Conservation (phyloP, 345 rosid genomes). For the Eutrema japonicum region DNA sequence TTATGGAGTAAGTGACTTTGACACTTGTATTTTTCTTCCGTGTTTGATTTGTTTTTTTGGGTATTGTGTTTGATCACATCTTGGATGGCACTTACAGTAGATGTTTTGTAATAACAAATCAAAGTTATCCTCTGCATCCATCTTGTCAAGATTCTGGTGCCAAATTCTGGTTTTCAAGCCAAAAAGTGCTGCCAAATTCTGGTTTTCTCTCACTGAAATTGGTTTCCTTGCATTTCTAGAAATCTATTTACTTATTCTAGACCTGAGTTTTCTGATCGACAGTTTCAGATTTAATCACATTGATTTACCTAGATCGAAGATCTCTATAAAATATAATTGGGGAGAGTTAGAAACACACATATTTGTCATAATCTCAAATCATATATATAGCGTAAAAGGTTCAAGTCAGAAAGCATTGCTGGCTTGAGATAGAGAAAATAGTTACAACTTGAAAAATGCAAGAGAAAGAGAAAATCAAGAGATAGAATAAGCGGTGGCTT, state of each 20-base stretch:
- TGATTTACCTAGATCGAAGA: background rate
- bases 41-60: constrained; percentile 23
- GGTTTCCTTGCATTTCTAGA: background rate
- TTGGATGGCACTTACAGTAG: constrained; percentile 19
- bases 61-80: constrained; percentile 17
- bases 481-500: no score
- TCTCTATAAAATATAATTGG: background rate
- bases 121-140: background rate
- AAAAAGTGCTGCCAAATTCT: background rate
- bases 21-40: background rate
- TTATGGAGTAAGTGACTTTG: constrained; percentile 40
- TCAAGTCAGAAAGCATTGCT: no score
- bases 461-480: no score
- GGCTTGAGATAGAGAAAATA: no score
- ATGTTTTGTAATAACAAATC: constrained; percentile 36
- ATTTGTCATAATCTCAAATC: no score
- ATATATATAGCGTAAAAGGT: no score
- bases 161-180: no score
- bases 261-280: background rate
- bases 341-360: no score
- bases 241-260: no score
- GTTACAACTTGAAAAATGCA: no score
- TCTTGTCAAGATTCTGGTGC: no score
- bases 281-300: background rate
- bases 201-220: no score